phyloP scores from a whole-genome alignment of 805 yeast species.

The Lipomyces yamanashiensis region DNA sequence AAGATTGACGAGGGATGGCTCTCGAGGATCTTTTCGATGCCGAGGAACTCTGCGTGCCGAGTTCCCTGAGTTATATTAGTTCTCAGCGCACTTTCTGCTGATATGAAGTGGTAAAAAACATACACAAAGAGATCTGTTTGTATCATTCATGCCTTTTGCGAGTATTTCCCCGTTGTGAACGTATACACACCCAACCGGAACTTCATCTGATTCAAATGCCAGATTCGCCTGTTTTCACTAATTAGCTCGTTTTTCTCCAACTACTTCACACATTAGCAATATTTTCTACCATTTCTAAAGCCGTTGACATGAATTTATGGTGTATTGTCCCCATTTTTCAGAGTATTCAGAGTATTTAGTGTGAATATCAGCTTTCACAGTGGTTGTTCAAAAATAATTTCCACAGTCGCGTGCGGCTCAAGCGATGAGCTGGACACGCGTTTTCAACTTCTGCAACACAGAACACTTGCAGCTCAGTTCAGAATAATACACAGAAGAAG shows the following conservation, averaged over 20 bases:
- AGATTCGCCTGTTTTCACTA: constrained; percentile 54
- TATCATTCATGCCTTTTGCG: constrained; percentile 81
- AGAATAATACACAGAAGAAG: background rate
- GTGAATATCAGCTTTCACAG: background rate
- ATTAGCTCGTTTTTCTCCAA: background rate
- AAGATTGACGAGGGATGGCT: constrained; percentile 48
- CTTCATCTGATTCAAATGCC: constrained; percentile 71
- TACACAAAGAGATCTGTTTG: constrained; percentile 74
- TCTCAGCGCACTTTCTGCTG: background rate
- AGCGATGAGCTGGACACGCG: background rate
- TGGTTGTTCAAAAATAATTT: background rate
- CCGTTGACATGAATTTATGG: constrained; percentile 46
- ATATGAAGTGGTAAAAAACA: constrained; percentile 9
- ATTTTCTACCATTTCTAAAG: constrained; percentile 43
- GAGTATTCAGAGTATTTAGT: background rate
- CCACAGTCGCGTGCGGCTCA: background rate
- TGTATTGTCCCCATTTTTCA: constrained; percentile 30
- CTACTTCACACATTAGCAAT: background rate
- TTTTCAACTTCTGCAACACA: background rate
- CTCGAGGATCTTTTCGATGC: constrained; percentile 60
- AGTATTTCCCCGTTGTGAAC: constrained; percentile 60
- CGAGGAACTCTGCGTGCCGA: constrained; percentile 90
- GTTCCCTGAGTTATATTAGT: constrained; percentile 56
- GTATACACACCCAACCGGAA: constrained; percentile 83
- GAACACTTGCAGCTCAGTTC: background rate